Evolutionary conservation across 2,329 filamentous ascomycete genomes (phyloP).

Genomic region (Knoxdaviesia proteae): DNA sequence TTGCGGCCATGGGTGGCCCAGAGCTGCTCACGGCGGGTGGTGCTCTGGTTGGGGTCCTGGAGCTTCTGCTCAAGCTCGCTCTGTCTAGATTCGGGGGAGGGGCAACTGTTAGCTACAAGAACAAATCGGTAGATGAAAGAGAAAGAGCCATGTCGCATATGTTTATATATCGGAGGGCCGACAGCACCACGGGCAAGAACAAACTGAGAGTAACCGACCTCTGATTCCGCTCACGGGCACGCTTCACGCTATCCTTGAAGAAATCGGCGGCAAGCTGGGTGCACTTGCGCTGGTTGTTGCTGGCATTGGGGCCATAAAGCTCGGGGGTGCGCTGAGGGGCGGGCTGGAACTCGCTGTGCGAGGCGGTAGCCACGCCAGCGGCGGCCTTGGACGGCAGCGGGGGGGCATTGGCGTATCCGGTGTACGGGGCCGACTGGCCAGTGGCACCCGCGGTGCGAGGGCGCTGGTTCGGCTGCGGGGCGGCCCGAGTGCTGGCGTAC

Average conservation of each 20-base stretch:
- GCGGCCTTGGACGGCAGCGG: conserved; percentile 40
- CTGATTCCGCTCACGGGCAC: conserved; percentile 84
- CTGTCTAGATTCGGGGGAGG: conserved; percentile 35
- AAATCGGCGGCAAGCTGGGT: conserved; percentile 63
- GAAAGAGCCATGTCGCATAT: background rate
- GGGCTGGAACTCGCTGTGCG: conserved; percentile 53
- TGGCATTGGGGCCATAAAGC: conserved; percentile 43
- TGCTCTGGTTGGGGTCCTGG: conserved; percentile 51
- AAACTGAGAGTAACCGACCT: conserved; percentile 35
- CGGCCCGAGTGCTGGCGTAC: conserved; percentile 41
- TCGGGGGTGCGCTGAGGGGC: conserved; percentile 77
- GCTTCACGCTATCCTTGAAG: conserved; percentile 96
- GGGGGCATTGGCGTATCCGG: conserved; percentile 41
- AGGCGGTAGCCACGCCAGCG: conserved; percentile 16
- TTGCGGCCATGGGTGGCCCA: conserved; percentile 69
- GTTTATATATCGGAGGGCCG: background rate
- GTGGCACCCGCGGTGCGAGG: conserved; percentile 65
- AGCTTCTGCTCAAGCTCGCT: conserved; percentile 80
- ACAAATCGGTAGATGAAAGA: background rate
- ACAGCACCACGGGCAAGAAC: background rate
- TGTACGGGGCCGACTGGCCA: conserved; percentile 40
- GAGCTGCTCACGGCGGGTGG: conserved; percentile 63
- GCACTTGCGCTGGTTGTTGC: conserved; percentile 52
- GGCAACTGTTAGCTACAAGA: background rate
- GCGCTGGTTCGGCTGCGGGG: conserved; percentile 45